Conservation (phyloP, 2,329 filamentous ascomycete species). For the Sclerotinia trifoliorum region DNA sequence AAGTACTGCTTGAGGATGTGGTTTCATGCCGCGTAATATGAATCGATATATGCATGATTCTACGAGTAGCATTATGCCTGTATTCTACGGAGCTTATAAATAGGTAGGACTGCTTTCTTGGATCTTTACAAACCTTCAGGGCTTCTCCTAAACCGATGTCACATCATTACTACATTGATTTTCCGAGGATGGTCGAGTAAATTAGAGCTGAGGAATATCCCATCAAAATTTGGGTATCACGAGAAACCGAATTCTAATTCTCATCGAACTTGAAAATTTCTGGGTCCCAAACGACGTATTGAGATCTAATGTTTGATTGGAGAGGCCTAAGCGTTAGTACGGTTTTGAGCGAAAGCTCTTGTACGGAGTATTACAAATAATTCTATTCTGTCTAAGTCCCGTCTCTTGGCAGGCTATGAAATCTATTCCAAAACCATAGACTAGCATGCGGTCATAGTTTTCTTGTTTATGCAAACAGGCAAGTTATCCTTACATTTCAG, state of each 20-base stretch:
- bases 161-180: neutral
- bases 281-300: neutral
- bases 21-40: neutral
- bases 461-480: neutral
- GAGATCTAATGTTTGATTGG: neutral
- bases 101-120: too few relatives aligned
- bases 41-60: neutral
- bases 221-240: neutral
- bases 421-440: neutral
- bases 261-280: neutral
- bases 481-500: neutral
- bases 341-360: neutral
- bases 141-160: neutral
- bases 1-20: too few relatives aligned
- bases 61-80: conserved; percentile 2
- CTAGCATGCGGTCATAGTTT: neutral
- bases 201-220: neutral
- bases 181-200: neutral
- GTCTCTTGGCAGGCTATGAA: neutral
- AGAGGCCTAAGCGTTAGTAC: neutral
- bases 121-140: neutral
- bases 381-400: neutral
- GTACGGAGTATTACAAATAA: neutral
- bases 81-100: too few relatives aligned
- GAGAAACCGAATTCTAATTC: neutral